A percentile compares a stretch with the other conserved stretches of the same genome.
These are phyloP conservation scores for Neoscytalidium dimidiatum DNA, from an alignment of 2,329 filamentous ascomycete species.

Conservation along the genomic window DNA sequence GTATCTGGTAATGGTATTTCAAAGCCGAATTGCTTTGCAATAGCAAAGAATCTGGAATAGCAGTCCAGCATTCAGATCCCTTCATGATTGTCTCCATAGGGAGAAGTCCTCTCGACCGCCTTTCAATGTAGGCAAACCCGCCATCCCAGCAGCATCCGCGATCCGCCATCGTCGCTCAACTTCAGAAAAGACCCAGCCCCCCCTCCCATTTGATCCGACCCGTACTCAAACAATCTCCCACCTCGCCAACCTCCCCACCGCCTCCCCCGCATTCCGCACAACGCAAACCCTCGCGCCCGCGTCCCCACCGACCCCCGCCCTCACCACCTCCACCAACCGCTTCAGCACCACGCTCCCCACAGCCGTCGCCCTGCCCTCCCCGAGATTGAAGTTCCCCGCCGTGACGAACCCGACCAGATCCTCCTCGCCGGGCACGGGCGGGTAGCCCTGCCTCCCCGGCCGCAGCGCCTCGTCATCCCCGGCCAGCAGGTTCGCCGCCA, in stretches of 20 bases:
- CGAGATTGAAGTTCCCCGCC: constrained; percentile 78
- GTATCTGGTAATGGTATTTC: background rate
- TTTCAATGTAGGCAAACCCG: too few species aligned
- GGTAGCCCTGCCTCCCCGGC: constrained; percentile 51
- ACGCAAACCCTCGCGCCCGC: constrained; percentile 75
- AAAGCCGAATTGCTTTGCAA: background rate
- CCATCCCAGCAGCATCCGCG: too few species aligned
- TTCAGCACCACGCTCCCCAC: constrained; percentile 69
- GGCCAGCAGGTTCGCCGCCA: constrained; percentile 47
- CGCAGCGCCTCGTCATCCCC: constrained; percentile 26
- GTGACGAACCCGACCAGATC: constrained; percentile 92
- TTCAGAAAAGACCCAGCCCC: too few species aligned
- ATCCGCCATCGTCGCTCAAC: too few species aligned
- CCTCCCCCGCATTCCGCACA: constrained; percentile 78
- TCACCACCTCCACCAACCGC: constrained; percentile 56
- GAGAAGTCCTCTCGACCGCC: too few species aligned
- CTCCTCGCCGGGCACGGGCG: constrained; percentile 68
- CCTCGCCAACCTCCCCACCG: constrained; percentile 72
- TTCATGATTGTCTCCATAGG: too few species aligned
- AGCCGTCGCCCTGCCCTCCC: constrained; percentile 72
- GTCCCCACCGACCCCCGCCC: constrained; percentile 32
- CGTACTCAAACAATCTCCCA: constrained; percentile 59
- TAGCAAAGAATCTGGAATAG: background rate
- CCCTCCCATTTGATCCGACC: background rate
- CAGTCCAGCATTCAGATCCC: too few species aligned